Evolutionary conservation across 257 asterid species (phyloP), one percentile per base, ranked within the genome.

Genomic region (Solanum ahanhuiri): DNA sequence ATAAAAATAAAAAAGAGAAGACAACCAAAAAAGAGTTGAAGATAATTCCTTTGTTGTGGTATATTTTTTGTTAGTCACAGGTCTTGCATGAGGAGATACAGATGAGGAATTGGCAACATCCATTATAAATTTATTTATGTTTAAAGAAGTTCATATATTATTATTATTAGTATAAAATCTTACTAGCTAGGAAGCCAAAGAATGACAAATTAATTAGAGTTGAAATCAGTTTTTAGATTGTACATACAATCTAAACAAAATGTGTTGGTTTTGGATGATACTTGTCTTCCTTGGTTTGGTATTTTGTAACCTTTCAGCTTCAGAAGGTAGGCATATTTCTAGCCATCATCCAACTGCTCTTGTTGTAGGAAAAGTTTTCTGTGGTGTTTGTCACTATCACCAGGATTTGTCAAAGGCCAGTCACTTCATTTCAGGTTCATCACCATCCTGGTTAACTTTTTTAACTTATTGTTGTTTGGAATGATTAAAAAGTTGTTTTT

Each of bases 401-500:
- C 39, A 83, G 64, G 39, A 70, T 64, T 9, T 88, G 89, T 51
- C 86, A 85, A 14, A 51, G 70, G 48, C 82, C 25, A 84, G n/a
- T 17, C 86, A 88, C 93, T 93, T 92, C 89, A 92, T 96, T 88
- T 25, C 94, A 93, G 99, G 99, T 92, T 71, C 71, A 23, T 66
- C 66, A 30, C 67, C 69, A 82, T 70, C 83, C 71, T 57, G 39
- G 45, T 25, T 35, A 17, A 3, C 5, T 20, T 30, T 39, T 37
- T 58, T 5, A 69, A 30, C 14, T 69, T 69, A 30, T 15, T 69
- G n/a, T 17, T 69, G 41, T 69, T 69, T 31, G 23, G 23, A 15
- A 69, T 69, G 39, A 15, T 31, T 31, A 30, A 69, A 17, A 18
- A 14, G 79, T 70, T 70, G 20, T 30, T 70, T 17, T 69, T 18